A percentile compares a stretch with the other conserved stretches of the same genome.
Evolutionary conservation across 352 stramenopile species (phyloP).

Genomic region (Pythium chondricola): DNA sequence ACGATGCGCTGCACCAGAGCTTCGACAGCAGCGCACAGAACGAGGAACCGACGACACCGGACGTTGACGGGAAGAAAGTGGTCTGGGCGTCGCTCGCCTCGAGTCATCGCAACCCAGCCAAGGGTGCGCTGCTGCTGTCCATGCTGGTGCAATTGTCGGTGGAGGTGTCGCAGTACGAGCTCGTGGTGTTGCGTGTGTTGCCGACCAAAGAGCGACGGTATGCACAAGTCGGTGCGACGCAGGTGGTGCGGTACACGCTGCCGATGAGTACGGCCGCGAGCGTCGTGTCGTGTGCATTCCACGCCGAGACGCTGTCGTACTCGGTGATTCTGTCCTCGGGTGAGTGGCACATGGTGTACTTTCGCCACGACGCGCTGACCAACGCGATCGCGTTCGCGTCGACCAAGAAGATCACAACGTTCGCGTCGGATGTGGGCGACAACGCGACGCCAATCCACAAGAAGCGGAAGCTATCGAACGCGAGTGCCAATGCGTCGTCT

Average conservation of each 20-base stretch:
- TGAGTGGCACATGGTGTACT: constrained; percentile 44
- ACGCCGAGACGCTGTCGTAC: constrained; percentile 65
- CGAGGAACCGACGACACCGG: constrained; percentile 9
- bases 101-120: constrained; percentile 47
- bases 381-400: constrained; percentile 33
- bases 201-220: constrained; percentile 30
- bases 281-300: constrained; percentile 48
- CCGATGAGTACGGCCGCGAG: constrained; percentile 17
- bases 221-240: constrained; percentile 24
- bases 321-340: constrained; percentile 55
- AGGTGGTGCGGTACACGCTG: constrained; percentile 25
- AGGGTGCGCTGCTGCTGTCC: constrained; percentile 59
- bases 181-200: constrained; percentile 52
- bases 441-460: constrained; percentile 31
- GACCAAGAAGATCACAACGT: constrained; percentile 34
- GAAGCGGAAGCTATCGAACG: constrained; percentile 53
- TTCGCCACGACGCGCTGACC: constrained; percentile 42
- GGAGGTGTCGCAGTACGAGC: constrained; percentile 26
- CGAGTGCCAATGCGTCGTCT: constrained; percentile 8
- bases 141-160: constrained; percentile 41
- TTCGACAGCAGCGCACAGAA: constrained; percentile 29
- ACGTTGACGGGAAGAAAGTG: constrained; percentile 23
- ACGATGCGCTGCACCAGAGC: constrained; percentile 38
- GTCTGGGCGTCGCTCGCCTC: constrained; percentile 51
- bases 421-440: constrained; percentile 17